Base-by-base conservation (phyloP, 345 rosid species). In the Linum lewisii region DNA sequence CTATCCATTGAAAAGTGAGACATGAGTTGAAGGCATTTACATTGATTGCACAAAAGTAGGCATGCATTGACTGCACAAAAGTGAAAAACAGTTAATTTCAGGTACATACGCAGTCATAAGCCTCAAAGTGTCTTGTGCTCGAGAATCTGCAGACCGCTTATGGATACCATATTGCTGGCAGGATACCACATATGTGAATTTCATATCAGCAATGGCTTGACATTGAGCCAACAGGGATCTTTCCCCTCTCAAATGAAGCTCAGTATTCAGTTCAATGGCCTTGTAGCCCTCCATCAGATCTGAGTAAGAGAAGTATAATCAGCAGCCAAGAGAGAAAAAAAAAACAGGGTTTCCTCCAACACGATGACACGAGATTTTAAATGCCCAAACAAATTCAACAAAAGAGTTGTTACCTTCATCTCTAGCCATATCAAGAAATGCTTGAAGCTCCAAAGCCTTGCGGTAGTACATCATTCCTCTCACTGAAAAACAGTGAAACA, bases 391-490 rank as follows among this genome's bases (percentile, higher is more conserved):
- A 57, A 18, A n/a, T 21, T 7, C n/a, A 29, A 16, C 22, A 32
- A 57, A 15, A 7, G 7, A 21, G 22, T 2, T 22, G 13, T 29
- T 63, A 90, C 99, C 99, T 82, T 94, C 99, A 68, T 87, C 84
- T 71, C 75, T 77, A 65, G 97, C 99, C 97, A 94, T 94, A 74
- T 94, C 99, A 71, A 94, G 95, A 77, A 94, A 94, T 61, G 99
- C 92, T 77, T 94, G 99, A 65, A 94, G 95, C 78, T 94, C 97
- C 90, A 94, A 81, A 29, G 99, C 99, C 79, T 80, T 85, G 36
- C 97, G 83, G 71, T 81, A 84, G 74, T 94, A 94, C 99, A 94
- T 94, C 97, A 94, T 94, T 58, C 97, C 99, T 78, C 99, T 78
- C n/a, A 94, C 99, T 94, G 59, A 47, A 20, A 63, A 65, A 36